Evolutionary conservation across 306 rosid species (phyloP).

Genomic region (Quercus ilex): DNA sequence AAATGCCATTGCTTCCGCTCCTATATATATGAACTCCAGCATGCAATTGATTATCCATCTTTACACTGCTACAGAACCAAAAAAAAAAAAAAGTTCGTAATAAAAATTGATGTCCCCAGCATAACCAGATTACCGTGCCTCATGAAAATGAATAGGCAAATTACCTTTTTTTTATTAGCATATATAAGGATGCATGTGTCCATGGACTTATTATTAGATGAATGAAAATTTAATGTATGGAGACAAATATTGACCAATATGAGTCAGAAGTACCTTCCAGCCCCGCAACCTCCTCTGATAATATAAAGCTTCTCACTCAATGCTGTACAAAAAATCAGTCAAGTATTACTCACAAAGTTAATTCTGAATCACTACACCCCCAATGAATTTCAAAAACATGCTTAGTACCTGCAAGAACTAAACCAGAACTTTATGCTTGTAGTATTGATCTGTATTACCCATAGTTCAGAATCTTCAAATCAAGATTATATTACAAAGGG

Average conservation of each 20-base stretch:
- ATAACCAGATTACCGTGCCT: constrained; percentile 5
- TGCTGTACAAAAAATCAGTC: constrained; percentile 47
- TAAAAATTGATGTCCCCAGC: not conserved
- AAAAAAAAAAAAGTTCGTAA: constrained; percentile 7
- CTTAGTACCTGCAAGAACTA: constrained; percentile 71
- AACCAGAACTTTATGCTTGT: constrained; percentile 29
- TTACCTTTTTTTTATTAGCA: not conserved
- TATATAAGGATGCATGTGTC: constrained; percentile 8
- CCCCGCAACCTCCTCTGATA: constrained; percentile 83
- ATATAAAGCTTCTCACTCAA: constrained; percentile 92
- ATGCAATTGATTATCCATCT: constrained; percentile 93
- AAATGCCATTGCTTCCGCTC: constrained; percentile 94
- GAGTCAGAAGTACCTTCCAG: constrained; percentile 69
- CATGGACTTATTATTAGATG: constrained; percentile 2
- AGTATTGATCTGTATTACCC: not conserved
- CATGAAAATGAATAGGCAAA: not conserved
- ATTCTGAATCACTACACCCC: constrained; percentile 15
- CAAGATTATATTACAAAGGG: constrained; percentile 34
- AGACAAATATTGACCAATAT: constrained; percentile 10
- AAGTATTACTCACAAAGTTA: constrained; percentile 26
- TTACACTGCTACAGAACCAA: constrained; percentile 62
- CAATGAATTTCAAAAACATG: constrained; percentile 15
- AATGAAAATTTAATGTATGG: not conserved
- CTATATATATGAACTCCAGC: constrained; percentile 94
- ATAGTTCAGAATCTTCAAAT: not conserved